A percentile compares a stretch with the other conserved stretches of the same genome.
These are phyloP conservation scores for Chaetomiaceae sp. DNA, from an alignment of 2,329 filamentous ascomycete genomes.

Conservation along the genomic window DNA sequence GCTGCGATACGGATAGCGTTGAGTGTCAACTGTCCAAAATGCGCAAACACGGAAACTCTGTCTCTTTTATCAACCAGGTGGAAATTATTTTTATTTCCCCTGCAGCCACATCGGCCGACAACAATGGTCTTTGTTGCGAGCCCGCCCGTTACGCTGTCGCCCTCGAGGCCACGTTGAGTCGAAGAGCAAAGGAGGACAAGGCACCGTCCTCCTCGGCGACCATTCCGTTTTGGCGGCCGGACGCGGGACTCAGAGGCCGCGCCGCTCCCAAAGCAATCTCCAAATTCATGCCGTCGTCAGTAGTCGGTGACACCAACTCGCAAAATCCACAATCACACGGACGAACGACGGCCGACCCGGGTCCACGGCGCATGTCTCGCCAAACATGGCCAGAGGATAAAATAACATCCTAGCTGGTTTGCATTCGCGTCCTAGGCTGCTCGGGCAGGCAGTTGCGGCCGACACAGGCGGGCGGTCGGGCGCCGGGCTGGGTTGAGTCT, in stretches of 20 bases:
- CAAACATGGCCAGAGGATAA: not conserved
- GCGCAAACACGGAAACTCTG: no score
- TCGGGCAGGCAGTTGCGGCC: not conserved
- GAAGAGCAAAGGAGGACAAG: not conserved
- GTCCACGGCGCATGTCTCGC: not conserved
- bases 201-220: not conserved
- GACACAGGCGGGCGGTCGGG: not conserved
- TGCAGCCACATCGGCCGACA: not conserved
- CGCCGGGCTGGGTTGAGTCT: conserved; percentile 4
- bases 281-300: conserved; percentile 15
- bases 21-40: no score
- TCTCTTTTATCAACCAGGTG: not conserved
- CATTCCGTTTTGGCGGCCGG: conserved; percentile 13
- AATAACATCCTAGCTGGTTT: not conserved
- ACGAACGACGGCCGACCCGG: conserved; percentile 1
- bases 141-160: not conserved
- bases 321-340: not conserved
- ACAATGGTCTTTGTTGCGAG: not conserved
- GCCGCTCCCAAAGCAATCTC: conserved; percentile 14
- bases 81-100: conserved; percentile 1
- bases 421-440: not conserved
- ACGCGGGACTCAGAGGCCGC: conserved; percentile 10
- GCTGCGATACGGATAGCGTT: no score
- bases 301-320: no score
- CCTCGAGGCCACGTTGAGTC: not conserved